A percentile compares a stretch with the other conserved stretches of the same genome.
phyloP scores from a whole-genome alignment of 2,329 filamentous ascomycete genomes.

The Scolecobasidium constrictum region DNA sequence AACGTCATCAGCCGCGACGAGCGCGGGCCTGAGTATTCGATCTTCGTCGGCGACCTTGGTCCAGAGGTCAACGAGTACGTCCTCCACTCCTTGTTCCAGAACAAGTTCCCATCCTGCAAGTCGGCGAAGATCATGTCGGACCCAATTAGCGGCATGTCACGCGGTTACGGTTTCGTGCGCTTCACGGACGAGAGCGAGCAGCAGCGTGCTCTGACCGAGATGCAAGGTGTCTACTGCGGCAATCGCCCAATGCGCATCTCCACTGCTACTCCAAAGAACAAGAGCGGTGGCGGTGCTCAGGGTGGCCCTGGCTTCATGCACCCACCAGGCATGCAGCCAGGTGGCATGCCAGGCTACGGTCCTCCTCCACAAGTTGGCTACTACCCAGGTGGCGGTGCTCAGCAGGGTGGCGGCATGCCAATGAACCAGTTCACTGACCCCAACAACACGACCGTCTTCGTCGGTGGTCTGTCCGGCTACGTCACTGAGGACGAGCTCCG shows the following conservation, averaged over 20 bases:
- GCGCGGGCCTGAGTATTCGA: constrained; percentile 89
- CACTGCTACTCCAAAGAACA: constrained; percentile 95
- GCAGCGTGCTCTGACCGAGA: constrained; percentile 89
- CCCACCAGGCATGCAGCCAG: constrained; percentile 33
- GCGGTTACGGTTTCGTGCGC: constrained; percentile 94
- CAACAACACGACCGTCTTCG: constrained; percentile 99
- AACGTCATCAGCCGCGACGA: constrained; percentile 62
- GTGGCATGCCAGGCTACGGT: constrained; percentile 43
- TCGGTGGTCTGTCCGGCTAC: constrained; percentile 92
- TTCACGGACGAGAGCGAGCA: constrained; percentile 94
- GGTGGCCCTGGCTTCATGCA: constrained; percentile 36
- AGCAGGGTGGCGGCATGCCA: constrained; percentile 43
- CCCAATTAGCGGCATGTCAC: constrained; percentile 92
- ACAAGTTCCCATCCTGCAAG: constrained; percentile 93
- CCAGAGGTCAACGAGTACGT: constrained; percentile 99
- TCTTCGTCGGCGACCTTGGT: constrained; percentile 95
- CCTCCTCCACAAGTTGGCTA: constrained; percentile 49
- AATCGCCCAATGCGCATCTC: constrained; percentile 98
- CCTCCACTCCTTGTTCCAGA: constrained; percentile 92
- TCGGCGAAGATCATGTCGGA: constrained; percentile 99
- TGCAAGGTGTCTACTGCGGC: constrained; percentile 98
- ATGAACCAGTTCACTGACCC: constrained; percentile 99
- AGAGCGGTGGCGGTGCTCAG: constrained; percentile 40
- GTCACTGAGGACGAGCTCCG: constrained; percentile 99
- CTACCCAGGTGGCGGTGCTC: constrained; percentile 56